These are phyloP conservation scores for Novymonas esmeraldas DNA, from an alignment of 208 protist genomes.

Conservation along the genomic window DNA sequence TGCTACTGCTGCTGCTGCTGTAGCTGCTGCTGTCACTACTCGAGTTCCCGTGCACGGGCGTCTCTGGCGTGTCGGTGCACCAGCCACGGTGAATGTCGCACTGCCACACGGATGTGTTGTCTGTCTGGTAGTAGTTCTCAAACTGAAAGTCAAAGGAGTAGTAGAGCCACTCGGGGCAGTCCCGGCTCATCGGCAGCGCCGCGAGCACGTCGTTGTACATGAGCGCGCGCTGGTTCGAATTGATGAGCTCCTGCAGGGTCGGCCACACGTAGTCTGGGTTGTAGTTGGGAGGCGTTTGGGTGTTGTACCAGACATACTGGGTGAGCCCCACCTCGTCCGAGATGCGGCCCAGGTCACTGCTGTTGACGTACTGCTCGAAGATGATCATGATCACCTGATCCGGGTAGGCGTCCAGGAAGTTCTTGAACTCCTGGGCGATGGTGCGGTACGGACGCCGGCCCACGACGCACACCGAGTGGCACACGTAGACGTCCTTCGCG, in stretches of 20 bases:
- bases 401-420: slow-evolving; percentile 34
- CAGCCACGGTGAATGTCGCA: slow-evolving; percentile 39
- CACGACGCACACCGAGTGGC: slow-evolving; percentile 33
- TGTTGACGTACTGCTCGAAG: slow-evolving; percentile 50
- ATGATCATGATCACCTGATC: slow-evolving; percentile 44
- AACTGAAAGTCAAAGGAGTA: slow-evolving; percentile 41
- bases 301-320: slow-evolving; percentile 35
- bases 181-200: background rate
- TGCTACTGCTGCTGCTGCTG: background rate
- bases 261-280: slow-evolving; percentile 46
- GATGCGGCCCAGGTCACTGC: slow-evolving; percentile 27
- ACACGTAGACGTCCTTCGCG: slow-evolving; percentile 39
- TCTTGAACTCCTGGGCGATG: slow-evolving; percentile 23
- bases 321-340: slow-evolving; percentile 35
- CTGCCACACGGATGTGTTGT: slow-evolving; percentile 16
- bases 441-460: slow-evolving; percentile 25
- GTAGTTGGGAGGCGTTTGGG: slow-evolving; percentile 28
- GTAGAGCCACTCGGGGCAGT: slow-evolving; percentile 36
- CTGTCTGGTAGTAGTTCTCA: slow-evolving; percentile 45
- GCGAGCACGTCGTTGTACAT: slow-evolving; percentile 38
- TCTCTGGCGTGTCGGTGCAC: slow-evolving; percentile 13
- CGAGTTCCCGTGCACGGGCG: slow-evolving; percentile 5
- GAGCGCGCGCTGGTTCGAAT: slow-evolving; percentile 30
- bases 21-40: background rate
- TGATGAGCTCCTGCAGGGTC: slow-evolving; percentile 32